Evolutionary conservation across 1,284 basidiomycete genomes (phyloP), one percentile per base, ranked within the genome.

Genomic region (Testicularia cyperi): DNA sequence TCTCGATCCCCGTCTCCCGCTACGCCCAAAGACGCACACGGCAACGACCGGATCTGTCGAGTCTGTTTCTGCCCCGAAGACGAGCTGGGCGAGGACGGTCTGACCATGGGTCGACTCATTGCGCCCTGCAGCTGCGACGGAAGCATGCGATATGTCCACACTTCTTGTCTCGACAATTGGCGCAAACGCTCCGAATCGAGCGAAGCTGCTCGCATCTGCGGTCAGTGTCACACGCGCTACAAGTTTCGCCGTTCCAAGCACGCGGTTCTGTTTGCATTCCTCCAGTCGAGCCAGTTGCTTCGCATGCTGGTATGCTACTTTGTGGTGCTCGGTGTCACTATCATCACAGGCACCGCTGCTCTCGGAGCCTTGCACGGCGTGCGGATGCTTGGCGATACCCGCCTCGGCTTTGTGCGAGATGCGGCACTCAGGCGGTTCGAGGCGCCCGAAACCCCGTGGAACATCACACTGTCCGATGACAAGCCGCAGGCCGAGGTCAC

Each of bases 131-230:
- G 43, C n/a, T 62, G 58, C 39, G 41, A 57, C 26, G 58, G 58
- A 29, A 62, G 53, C 35, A 62, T 62, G 58, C 38, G 42, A 16
- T 62, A 62, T 34, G 53, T 62, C 27, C 58, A 62, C 28, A 38
- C 37, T 25, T 39, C 37, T 35, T 62, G 58, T 16, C 52, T 62
- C 16, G 54, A 56, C 24, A 47, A 56, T 13, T 62, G 58, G 58
- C 34, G 58, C 8, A 37, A 38, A 34, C 44, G 52, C 19, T 47
- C 58, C 6, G 32, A 34, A 2, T 39, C 53, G 12, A 32, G 40
- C 4, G 53, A 52, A 33, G 53, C 58, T 19, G 53, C 53, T 5
- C 30, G 48, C 6, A 30, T 56, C 10, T 62, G 58, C 26, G 58
- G 53, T 6, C 53, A 56, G 18, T 62, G 58, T 21, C 43, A 45